Conservation (phyloP, 2,329 filamentous ascomycete genomes). For the Chaetomium globosum region DNA sequence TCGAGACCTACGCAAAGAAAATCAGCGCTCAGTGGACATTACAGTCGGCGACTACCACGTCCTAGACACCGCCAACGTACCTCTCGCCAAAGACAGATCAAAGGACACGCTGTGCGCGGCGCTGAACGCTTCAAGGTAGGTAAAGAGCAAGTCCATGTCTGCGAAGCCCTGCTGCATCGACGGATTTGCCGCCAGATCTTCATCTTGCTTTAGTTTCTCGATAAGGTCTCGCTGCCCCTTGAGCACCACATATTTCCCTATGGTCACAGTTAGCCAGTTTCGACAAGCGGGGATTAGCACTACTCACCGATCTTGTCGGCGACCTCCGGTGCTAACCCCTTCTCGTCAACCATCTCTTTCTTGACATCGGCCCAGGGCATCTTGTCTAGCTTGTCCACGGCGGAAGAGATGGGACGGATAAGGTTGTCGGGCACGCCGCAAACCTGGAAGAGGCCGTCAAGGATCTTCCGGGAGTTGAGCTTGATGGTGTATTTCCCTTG, state of each 20-base stretch:
- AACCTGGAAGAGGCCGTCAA: constrained; percentile 89
- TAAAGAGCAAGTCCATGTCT: constrained; percentile 79
- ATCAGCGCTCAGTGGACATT: not conserved
- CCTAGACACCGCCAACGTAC: constrained; percentile 41
- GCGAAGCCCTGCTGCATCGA: constrained; percentile 77
- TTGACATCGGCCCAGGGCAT: constrained; percentile 85
- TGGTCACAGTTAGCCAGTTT: constrained; percentile 9
- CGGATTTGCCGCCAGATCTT: constrained; percentile 68
- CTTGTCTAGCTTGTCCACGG: constrained; percentile 96
- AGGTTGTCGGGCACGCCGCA: constrained; percentile 86
- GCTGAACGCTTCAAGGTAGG: constrained; percentile 77
- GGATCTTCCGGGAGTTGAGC: constrained; percentile 90
- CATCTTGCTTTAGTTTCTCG: constrained; percentile 67
- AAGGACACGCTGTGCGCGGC: constrained; percentile 78
- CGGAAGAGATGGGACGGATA: constrained; percentile 85
- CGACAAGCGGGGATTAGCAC: constrained; percentile 55
- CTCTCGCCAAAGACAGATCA: constrained; percentile 85
- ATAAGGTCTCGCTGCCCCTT: constrained; percentile 62
- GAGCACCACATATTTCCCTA: constrained; percentile 34
- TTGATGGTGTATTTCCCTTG: constrained; percentile 79
- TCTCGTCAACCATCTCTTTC: constrained; percentile 91
- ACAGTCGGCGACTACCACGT: constrained; percentile 43
- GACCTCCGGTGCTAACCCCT: constrained; percentile 73
- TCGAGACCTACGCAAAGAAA: constrained; percentile 54
- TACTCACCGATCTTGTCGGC: constrained; percentile 88